phyloP scores from a whole-genome alignment of 192 early-diverging fungal species.

The Rhizophlyctis rosea region DNA sequence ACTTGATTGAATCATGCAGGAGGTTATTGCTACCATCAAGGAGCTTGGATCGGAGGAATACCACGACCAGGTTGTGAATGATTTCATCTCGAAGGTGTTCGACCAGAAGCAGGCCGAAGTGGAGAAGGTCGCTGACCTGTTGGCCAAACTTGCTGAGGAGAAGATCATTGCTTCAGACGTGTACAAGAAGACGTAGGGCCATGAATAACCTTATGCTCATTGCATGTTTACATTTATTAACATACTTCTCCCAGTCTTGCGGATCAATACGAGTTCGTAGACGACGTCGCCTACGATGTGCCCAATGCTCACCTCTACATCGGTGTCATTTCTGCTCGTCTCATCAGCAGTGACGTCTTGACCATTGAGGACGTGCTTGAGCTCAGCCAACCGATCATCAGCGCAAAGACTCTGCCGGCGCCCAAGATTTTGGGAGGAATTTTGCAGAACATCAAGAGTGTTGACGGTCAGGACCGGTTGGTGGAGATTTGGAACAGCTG shows the following conservation, averaged over 20 bases:
- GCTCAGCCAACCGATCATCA: slow-evolving; percentile 19
- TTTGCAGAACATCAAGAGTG: slow-evolving; percentile 15
- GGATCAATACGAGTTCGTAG: slow-evolving; percentile 57
- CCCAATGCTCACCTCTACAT: slow-evolving; percentile 66
- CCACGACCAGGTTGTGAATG: slow-evolving; percentile 49
- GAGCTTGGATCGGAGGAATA: slow-evolving; percentile 61
- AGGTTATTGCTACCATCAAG: slow-evolving; percentile 66
- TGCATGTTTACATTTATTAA: slow-evolving; percentile 14
- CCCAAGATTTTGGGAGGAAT: slow-evolving; percentile 31
- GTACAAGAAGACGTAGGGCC: slow-evolving; percentile 24
- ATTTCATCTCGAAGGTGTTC: slow-evolving; percentile 48
- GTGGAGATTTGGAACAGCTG: slow-evolving; percentile 7
- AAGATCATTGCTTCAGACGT: slow-evolving; percentile 45
- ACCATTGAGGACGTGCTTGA: slow-evolving; percentile 40
- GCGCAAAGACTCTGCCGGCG: slow-evolving; percentile 13
- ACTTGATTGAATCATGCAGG: no score
- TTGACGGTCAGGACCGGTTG: slow-evolving; percentile 20
- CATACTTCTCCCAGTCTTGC: slow-evolving; percentile 27
- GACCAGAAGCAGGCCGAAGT: slow-evolving; percentile 28
- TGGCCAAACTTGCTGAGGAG: slow-evolving; percentile 35
- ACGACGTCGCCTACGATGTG: slow-evolving; percentile 71
- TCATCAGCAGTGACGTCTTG: slow-evolving; percentile 54
- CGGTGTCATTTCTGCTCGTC: slow-evolving; percentile 43
- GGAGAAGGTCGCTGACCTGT: slow-evolving; percentile 29
- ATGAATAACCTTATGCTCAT: neutral